phyloP scores from a whole-genome alignment of 345 rosid species.

The Euclidium syriacum region DNA sequence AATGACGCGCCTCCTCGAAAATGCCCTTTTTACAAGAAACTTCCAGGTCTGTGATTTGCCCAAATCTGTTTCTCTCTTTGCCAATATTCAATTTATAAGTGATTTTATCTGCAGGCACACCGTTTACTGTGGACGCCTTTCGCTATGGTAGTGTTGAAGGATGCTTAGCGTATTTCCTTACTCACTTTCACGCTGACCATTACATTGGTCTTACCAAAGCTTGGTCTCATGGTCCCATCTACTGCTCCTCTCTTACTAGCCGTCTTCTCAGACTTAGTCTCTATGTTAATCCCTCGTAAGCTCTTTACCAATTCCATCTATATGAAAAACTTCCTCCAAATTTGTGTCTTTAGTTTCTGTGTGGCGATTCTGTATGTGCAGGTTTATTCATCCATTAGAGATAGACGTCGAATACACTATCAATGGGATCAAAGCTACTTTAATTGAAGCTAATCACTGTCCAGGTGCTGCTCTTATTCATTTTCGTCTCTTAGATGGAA shows the following conservation, averaged over 20 bases:
- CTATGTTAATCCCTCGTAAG: slow-evolving; percentile 52
- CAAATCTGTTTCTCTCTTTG: not conserved
- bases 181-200: slow-evolving; percentile 78
- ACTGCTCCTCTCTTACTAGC: slow-evolving; percentile 62
- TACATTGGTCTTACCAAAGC: slow-evolving; percentile 65
- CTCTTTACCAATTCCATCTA: not conserved
- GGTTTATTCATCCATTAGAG: slow-evolving; percentile 55
- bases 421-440: slow-evolving; percentile 51
- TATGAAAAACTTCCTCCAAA: not conserved
- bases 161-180: slow-evolving; percentile 68
- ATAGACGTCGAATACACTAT: slow-evolving; percentile 44
- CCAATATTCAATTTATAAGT: not conserved
- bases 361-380: slow-evolving; percentile 20
- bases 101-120: slow-evolving; percentile 45
- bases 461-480: slow-evolving; percentile 75
- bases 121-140: slow-evolving; percentile 74
- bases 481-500: slow-evolving; percentile 51
- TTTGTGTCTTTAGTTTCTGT: slow-evolving; percentile 1
- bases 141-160: slow-evolving; percentile 59
- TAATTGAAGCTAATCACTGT: slow-evolving; percentile 77
- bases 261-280: slow-evolving; percentile 57
- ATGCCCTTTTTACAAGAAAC: slow-evolving; percentile 78
- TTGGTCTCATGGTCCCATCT: slow-evolving; percentile 75
- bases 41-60: slow-evolving; percentile 44
- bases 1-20: slow-evolving; percentile 35